A percentile compares a stretch with the other conserved stretches of the same genome.
Evolutionary conservation across 306 rosid genomes (phyloP).

Genomic region (Spatholobus suberectus): DNA sequence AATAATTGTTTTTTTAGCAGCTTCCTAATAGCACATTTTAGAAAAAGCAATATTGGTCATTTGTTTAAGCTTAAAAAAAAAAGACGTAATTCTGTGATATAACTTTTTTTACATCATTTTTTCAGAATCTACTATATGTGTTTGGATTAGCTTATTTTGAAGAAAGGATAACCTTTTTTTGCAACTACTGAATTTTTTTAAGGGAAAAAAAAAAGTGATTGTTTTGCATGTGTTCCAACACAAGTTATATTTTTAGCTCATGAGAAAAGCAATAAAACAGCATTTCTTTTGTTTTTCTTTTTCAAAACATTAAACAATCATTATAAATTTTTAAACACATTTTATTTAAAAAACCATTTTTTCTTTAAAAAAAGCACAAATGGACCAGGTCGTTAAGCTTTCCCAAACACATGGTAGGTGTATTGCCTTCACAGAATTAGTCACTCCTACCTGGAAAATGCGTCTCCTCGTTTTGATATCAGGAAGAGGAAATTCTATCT

Average conservation of each 20-base stretch:
- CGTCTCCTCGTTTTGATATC: slow-evolving; percentile 98
- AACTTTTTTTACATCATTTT: background rate
- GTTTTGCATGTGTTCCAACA: background rate
- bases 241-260: background rate
- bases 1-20: background rate
- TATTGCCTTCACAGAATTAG: slow-evolving; percentile 29
- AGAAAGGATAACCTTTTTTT: background rate
- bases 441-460: slow-evolving; percentile 77
- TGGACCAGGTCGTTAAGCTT: background rate
- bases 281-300: background rate
- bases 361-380: too few species aligned
- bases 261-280: background rate
- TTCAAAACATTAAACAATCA: background rate
- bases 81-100: background rate
- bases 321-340: background rate
- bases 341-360: too few species aligned
- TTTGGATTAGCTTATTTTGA: background rate
- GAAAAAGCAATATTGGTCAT: background rate
- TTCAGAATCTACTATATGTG: background rate
- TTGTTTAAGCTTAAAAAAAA: background rate
- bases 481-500: slow-evolving; percentile 97
- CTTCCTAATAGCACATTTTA: background rate
- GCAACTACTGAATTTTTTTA: background rate
- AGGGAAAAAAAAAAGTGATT: background rate
- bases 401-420: background rate